A percentile compares a stretch with the other conserved stretches of the same genome.
These are phyloP conservation scores for Chaetomiaceae sp. DNA, from an alignment of 2,329 filamentous ascomycete species.

Conservation along the genomic window DNA sequence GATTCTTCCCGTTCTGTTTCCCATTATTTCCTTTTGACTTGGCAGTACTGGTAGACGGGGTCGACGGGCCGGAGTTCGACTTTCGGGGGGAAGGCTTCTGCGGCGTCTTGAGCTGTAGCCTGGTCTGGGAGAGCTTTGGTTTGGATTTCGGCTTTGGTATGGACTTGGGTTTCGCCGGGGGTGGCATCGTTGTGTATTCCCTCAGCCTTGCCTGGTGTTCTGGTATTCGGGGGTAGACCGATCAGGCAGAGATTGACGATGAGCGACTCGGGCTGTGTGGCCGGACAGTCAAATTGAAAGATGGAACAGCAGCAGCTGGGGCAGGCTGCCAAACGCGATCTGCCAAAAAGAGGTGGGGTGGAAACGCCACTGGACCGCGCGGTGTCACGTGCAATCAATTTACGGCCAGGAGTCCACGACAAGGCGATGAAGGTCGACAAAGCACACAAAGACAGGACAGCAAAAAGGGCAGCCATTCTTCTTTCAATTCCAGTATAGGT, in stretches of 20 bases:
- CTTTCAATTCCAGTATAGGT: neutral
- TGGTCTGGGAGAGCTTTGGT: slow-evolving; percentile 9
- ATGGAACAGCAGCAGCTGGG: too few relatives aligned
- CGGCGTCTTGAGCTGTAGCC: slow-evolving; percentile 7
- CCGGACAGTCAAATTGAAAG: too few relatives aligned
- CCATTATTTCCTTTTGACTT: slow-evolving; percentile 5
- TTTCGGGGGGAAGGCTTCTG: slow-evolving; percentile 2
- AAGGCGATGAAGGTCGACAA: neutral
- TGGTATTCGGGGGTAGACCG: too few relatives aligned
- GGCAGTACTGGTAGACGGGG: neutral
- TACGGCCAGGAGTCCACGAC: too few relatives aligned
- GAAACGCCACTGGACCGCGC: slow-evolving; percentile 7
- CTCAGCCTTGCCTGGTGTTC: too few relatives aligned
- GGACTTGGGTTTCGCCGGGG: neutral
- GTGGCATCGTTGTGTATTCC: neutral
- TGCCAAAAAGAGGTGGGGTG: slow-evolving; percentile 9
- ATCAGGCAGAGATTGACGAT: too few relatives aligned
- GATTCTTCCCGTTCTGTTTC: slow-evolving; percentile 44
- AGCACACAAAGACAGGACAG: neutral
- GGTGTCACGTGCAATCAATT: slow-evolving; percentile 14
- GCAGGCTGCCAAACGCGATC: slow-evolving; percentile 4
- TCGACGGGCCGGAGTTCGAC: neutral
- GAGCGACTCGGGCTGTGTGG: too few relatives aligned
- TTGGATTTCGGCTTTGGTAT: neutral
- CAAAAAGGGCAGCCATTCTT: neutral